These are phyloP conservation scores for Echites panduratus DNA, from an alignment of 257 asterid species.

Conservation along the genomic window DNA sequence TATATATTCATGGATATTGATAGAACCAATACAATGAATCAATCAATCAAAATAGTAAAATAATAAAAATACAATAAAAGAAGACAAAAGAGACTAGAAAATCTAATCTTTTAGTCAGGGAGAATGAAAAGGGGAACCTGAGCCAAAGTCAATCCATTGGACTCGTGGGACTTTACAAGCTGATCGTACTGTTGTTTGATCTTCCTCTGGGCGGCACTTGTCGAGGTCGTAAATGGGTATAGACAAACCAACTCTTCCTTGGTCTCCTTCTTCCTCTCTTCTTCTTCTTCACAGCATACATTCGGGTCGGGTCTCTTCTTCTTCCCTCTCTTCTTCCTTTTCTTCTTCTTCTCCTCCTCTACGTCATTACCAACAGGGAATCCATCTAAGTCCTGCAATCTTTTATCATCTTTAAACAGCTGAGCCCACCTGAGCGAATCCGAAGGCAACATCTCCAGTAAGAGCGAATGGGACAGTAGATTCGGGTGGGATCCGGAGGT, in stretches of 20 bases:
- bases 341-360: constrained; percentile 35
- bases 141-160: constrained; percentile 59
- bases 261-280: constrained; percentile 35
- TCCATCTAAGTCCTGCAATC: constrained; percentile 32
- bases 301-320: constrained; percentile 52
- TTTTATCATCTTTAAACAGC: constrained; percentile 26
- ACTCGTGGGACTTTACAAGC: constrained; percentile 69
- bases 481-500: constrained; percentile 32
- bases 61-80: not conserved
- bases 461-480: constrained; percentile 39
- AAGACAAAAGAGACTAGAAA: not conserved
- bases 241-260: constrained; percentile 50
- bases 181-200: constrained; percentile 72
- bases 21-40: not conserved
- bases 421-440: constrained; percentile 47
- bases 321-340: constrained; percentile 56
- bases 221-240: constrained; percentile 65
- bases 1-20: not conserved
- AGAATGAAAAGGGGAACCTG: constrained; percentile 38
- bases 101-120: not conserved
- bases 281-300: constrained; percentile 8
- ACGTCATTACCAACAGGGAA: constrained; percentile 12
- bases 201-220: constrained; percentile 74
- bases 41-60: not conserved
- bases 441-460: constrained; percentile 59